Base-by-base conservation (phyloP, 306 rosid genomes). In the Potentilla sterilis region DNA sequence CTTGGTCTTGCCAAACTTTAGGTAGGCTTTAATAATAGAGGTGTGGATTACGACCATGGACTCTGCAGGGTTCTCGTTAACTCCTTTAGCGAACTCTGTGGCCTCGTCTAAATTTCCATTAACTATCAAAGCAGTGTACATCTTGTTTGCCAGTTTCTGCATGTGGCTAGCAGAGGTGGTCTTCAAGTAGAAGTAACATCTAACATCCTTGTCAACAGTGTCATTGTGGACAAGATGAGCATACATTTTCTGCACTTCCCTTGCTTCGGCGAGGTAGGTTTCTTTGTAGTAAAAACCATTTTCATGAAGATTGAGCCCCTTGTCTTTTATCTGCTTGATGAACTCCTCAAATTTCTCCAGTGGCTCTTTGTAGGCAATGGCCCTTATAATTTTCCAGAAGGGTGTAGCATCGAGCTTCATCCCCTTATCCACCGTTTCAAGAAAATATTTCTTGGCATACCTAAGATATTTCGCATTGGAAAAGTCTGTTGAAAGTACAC, bases 1-100 rank as follows among this genome's bases (percentile, higher is more conserved):
- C n/a, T n/a, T n/a, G n/a, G n/a, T 87, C 79, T 80, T 81, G 10
- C 82, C 83, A 0, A 90, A 92, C n/a, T 79, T 77, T 61, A 80
- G 85, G 32, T 92, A 92, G 73, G 93, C 91, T 73, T 90, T 89
- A 0, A 90, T 55, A 3, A 92, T 57, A 24, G 89, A 88, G 0
- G 92, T 92, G 78, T 90, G 87, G 34, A 88, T 85, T 76, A 92
- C 92, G 59, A 92, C 84, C 16, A 81, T 87, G 2, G 97, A 96
- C 84, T 59, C 85, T 88, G 7, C 43, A 4, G 80, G 83, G 79
- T 2, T 73, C 80, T 89, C n/a, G n/a, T 6, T 9, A 41, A 41
- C 84, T 87, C 89, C 54, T 90, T 82, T 44, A 87, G 86, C 0
- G 83, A 84, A 5, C 51, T 87, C 89, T 57, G 84, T 34, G 2